Evolutionary conservation across 208 protist species (phyloP).

Genomic region (Leishmania guyanensis): DNA sequence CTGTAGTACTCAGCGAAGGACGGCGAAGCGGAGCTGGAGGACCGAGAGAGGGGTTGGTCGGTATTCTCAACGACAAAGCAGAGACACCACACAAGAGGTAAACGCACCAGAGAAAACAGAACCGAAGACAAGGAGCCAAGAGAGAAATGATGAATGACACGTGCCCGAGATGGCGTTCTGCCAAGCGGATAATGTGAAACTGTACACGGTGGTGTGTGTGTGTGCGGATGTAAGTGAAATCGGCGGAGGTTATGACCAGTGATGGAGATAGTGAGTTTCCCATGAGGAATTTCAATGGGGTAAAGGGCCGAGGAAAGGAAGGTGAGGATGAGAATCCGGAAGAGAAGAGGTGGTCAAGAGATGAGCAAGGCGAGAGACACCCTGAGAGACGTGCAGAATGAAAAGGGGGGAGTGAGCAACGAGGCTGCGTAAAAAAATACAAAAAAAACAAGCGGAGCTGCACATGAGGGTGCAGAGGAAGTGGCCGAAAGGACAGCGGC

Average conservation of each 20-base stretch:
- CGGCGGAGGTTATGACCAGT: background rate
- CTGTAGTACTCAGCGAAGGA: background rate
- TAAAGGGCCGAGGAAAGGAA: background rate
- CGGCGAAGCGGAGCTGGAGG: background rate
- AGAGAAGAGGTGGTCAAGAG: background rate
- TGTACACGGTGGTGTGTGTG: background rate
- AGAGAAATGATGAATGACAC: background rate
- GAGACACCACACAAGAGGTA: background rate
- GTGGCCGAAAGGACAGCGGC: background rate
- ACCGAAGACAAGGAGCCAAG: background rate
- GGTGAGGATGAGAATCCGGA: background rate
- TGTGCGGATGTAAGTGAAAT: background rate
- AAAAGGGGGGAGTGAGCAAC: no score
- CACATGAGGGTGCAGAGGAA: background rate
- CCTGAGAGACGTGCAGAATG: background rate
- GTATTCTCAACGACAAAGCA: background rate
- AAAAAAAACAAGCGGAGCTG: background rate
- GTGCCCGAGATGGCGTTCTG: background rate
- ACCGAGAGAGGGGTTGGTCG: background rate
- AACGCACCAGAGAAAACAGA: background rate
- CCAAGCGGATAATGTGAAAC: background rate
- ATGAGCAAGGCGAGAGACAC: background rate
- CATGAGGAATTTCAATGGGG: background rate
- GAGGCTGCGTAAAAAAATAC: background rate
- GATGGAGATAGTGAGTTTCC: background rate